Evolutionary conservation across 2,329 filamentous ascomycete species (phyloP).

Genomic region (Nothophaeocryptopus gaeumannii): DNA sequence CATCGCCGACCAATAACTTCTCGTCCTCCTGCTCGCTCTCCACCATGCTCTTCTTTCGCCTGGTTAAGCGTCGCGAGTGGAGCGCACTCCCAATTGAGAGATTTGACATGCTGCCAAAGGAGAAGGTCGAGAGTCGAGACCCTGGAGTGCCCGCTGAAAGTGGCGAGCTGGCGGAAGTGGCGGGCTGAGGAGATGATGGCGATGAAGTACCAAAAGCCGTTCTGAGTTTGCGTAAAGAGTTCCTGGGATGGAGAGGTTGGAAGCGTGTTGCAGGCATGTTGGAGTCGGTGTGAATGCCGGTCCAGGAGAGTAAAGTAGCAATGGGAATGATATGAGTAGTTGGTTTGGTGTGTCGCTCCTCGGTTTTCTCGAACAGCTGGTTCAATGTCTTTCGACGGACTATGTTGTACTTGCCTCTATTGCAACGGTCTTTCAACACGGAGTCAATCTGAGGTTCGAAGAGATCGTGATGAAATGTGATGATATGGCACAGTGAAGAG

Average conservation of each 20-base stretch:
- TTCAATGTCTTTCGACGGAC: too few species aligned
- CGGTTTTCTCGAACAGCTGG: too few species aligned
- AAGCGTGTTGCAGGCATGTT: conserved; percentile 7
- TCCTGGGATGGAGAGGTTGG: conserved; percentile 23
- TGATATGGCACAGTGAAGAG: too few species aligned
- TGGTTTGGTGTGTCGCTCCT: too few species aligned
- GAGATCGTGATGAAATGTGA: too few species aligned
- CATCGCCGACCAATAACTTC: conserved; percentile 20
- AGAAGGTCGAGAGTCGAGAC: conserved; percentile 24
- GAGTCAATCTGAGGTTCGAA: too few species aligned
- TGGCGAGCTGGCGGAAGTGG: conserved; percentile 19
- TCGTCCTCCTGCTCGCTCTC: conserved; percentile 35
- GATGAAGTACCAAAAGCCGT: conserved; percentile 24
- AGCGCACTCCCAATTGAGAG: conserved; percentile 13
- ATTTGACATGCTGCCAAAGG: conserved; percentile 22
- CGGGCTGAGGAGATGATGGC: conserved; percentile 6
- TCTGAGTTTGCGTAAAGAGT: conserved; percentile 30
- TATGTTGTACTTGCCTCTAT: too few species aligned
- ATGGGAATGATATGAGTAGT: too few species aligned
- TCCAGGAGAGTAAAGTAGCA: too few species aligned
- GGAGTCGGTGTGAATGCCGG: not conserved
- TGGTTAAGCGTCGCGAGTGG: conserved; percentile 19
- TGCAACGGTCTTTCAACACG: too few species aligned
- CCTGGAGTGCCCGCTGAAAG: conserved; percentile 15
- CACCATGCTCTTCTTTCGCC: conserved; percentile 31